Conservation (phyloP, 139 green algal genomes). For the Yamagishiella unicocca region DNA sequence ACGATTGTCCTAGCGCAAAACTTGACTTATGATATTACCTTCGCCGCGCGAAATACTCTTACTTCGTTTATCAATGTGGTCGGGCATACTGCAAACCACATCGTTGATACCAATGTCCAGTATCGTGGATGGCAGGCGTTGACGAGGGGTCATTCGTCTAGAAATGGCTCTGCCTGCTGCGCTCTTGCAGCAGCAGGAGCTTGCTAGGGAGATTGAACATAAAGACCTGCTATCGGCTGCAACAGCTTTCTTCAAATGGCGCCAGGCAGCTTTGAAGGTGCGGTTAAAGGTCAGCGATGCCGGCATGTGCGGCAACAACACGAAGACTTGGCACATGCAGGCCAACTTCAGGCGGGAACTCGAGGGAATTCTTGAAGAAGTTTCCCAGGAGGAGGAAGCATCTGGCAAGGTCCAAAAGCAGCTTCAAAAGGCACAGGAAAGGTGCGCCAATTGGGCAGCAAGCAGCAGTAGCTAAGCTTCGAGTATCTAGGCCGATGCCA, state of each 20-base stretch:
- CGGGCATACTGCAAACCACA: too few species aligned
- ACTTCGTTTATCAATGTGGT: too few species aligned
- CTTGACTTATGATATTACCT: too few species aligned
- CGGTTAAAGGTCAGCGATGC: not conserved
- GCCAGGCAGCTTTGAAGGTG: constrained; percentile 43
- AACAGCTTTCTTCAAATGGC: constrained; percentile 43
- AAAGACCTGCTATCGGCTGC: constrained; percentile 12
- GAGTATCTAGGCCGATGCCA: too few species aligned
- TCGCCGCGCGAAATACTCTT: too few species aligned
- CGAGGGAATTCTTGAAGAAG: constrained; percentile 35
- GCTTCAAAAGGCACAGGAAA: constrained; percentile 27
- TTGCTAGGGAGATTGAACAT: not conserved
- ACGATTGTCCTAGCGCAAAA: too few species aligned
- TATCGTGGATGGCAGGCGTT: too few species aligned
- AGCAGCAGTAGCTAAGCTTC: too few species aligned
- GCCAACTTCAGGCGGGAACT: constrained; percentile 47
- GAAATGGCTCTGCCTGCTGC: not conserved
- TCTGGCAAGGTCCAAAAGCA: not conserved
- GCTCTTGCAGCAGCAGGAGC: not conserved
- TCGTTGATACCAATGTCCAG: too few species aligned
- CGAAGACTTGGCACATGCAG: not conserved
- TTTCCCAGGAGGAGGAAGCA: constrained; percentile 36
- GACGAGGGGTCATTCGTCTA: too few species aligned
- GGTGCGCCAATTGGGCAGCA: not conserved
- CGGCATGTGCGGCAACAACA: not conserved